Base-by-base conservation (phyloP, 2,329 filamentous ascomycete genomes). In the Leptographium flavum region DNA sequence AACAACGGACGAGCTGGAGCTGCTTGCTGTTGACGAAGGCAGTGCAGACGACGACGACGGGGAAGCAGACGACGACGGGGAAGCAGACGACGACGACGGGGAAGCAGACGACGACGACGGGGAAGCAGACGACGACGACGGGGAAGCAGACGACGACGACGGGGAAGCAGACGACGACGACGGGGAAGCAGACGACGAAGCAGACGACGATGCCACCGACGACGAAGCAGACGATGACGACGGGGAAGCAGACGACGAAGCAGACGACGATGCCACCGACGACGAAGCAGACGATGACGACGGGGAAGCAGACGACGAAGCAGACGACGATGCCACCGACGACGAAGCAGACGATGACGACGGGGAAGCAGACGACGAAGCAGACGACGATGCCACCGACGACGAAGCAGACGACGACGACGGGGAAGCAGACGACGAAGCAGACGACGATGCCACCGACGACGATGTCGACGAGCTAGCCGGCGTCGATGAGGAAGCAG, bases 331-430 rank as follows among this genome's bases (percentile, higher is more conserved):
- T 27, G 25, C 5, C 5, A 10, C 15, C 3, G 30, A 15, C 4
- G 22, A 45, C 27, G 38, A 44, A 14, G 30, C 40, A 39, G 45
- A 44, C 27, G 43, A 41, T 2, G 38, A 31, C 5, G 38, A n/a
- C 4, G 42, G 30, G 14, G 33, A 19, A 37, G 42, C 22, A 22
- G 19, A 28, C 5, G 28, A 39, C 4, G 28, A n/a, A 19, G 27
- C 27, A 5, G 23, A 30, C 21, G 27, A 37, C 11, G 25, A 27
- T 27, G 25, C 5, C 5, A 10, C 25, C 5, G 25, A 27, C 25
- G 25, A 27, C 2, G 30, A 17, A 27, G 25, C 25, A 5, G 25
- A 27, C 25, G 25, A 27, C 25, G 25, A 27, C 6, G 25, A 27
- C 5, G 25, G 25, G 6, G 25, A 27, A 5, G 25, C 25, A 27